Percentiles rank a stretch among this genome's conserved stretches.
phyloP scores from a whole-genome alignment of 495 filamentous ascomycete species.

The Halenospora varia region DNA sequence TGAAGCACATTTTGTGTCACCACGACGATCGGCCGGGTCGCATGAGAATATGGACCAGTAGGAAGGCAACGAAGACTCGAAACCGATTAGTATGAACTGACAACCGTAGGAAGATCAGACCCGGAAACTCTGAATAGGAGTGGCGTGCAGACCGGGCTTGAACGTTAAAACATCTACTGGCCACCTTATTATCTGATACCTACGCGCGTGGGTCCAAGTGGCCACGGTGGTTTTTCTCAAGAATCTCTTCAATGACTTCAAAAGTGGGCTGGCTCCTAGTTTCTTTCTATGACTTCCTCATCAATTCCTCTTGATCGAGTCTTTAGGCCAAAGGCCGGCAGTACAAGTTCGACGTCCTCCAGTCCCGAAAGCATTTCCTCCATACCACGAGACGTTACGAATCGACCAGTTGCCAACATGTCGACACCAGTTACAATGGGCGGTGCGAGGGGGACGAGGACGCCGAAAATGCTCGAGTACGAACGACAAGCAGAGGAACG shows the following conservation, averaged over 20 bases:
- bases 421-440: background rate
- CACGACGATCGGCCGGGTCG: background rate
- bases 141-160: background rate
- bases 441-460: conserved; percentile 29
- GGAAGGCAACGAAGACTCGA: background rate
- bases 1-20: background rate
- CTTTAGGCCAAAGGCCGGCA: background rate
- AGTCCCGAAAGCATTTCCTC: background rate
- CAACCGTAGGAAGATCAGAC: background rate
- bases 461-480: conserved; percentile 36
- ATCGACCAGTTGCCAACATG: background rate
- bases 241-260: background rate
- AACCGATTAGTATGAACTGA: background rate
- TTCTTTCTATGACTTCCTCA: background rate
- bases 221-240: background rate
- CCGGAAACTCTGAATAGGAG: background rate
- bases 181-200: background rate
- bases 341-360: background rate
- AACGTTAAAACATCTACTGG: background rate
- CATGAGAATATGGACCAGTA: background rate
- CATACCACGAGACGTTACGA: background rate
- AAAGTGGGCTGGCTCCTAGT: background rate
- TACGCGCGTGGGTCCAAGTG: background rate
- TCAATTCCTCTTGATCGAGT: conserved; percentile 6
- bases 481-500: conserved; percentile 29